Conservation (phyloP, 2,329 filamentous ascomycete species). For the Trichoderma arundinaceum region DNA sequence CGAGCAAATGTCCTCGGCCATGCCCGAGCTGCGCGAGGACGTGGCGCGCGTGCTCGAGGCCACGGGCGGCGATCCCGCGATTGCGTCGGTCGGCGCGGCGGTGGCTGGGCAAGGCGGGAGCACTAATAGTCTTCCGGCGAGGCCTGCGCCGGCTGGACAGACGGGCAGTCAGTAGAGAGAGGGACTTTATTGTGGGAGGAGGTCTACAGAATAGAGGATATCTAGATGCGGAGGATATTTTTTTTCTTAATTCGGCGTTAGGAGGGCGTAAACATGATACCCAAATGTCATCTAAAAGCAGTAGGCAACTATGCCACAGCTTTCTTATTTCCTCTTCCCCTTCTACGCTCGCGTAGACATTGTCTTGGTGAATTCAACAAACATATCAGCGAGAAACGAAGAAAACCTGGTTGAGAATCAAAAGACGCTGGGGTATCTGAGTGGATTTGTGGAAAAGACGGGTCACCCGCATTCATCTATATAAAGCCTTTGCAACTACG, state of each 20-base stretch:
- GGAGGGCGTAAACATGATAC: slow-evolving; percentile 16
- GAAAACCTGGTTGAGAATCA: not conserved
- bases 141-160: slow-evolving; percentile 18
- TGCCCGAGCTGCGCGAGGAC: slow-evolving; percentile 65
- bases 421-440: slow-evolving; percentile 25
- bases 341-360: not conserved
- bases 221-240: not conserved
- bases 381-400: not conserved
- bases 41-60: slow-evolving; percentile 56
- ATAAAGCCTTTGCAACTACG: slow-evolving; percentile 26
- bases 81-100: slow-evolving; percentile 5
- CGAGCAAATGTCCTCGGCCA: slow-evolving; percentile 59
- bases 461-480: slow-evolving; percentile 30
- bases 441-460: slow-evolving; percentile 30
- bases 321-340: not conserved
- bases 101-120: not conserved
- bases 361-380: not conserved
- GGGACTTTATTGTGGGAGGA: not conserved
- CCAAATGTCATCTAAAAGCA: slow-evolving; percentile 3
- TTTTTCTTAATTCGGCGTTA: slow-evolving; percentile 18
- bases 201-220: not conserved
- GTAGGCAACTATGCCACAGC: not conserved
- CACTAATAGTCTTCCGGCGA: slow-evolving; percentile 14
- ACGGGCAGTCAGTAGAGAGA: not conserved
- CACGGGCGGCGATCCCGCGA: slow-evolving; percentile 45